phyloP scores from a whole-genome alignment of 2,329 filamentous ascomycete species.

The Lachnellula suecica region DNA sequence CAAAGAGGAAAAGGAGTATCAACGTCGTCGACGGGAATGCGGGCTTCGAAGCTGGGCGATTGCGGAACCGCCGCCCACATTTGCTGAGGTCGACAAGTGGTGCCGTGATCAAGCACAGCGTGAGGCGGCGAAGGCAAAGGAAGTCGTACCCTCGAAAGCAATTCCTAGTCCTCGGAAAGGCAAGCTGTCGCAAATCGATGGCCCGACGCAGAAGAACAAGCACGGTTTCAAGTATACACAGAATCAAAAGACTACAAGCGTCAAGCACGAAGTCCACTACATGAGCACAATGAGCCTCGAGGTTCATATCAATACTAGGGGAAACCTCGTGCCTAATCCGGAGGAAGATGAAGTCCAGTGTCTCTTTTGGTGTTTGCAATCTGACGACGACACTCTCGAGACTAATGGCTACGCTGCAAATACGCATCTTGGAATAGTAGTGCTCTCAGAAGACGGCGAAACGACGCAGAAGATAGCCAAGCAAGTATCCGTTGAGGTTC shows the following conservation, averaged over 20 bases:
- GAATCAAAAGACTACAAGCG: slow-evolving; percentile 69
- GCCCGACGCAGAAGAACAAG: slow-evolving; percentile 78
- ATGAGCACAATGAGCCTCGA: slow-evolving; percentile 98
- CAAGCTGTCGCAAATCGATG: slow-evolving; percentile 80
- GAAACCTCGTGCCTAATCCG: slow-evolving; percentile 79
- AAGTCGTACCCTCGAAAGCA: slow-evolving; percentile 16
- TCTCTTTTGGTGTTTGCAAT: slow-evolving; percentile 87
- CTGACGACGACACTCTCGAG: slow-evolving; percentile 61
- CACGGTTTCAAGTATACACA: slow-evolving; percentile 86
- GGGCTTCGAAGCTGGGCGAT: slow-evolving; percentile 76
- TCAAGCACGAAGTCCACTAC: slow-evolving; percentile 83
- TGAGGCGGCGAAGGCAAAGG: slow-evolving; percentile 6
- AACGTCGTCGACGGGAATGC: slow-evolving; percentile 55
- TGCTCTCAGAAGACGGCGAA: slow-evolving; percentile 62
- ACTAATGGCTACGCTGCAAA: slow-evolving; percentile 47
- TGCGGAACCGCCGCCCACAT: slow-evolving; percentile 66
- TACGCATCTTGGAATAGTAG: slow-evolving; percentile 68
- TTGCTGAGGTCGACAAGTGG: slow-evolving; percentile 70
- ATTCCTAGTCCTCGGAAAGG: slow-evolving; percentile 18
- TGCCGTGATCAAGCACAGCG: slow-evolving; percentile 41
- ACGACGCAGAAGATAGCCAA: slow-evolving; percentile 62
- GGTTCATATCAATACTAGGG: slow-evolving; percentile 85
- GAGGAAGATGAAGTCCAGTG: slow-evolving; percentile 86
- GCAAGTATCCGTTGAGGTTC: slow-evolving; percentile 62
- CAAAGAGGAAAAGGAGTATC: slow-evolving; percentile 50